These are phyloP conservation scores for Microcyclosporella mali DNA, from an alignment of 2,329 filamentous ascomycete genomes.

Conservation along the genomic window DNA sequence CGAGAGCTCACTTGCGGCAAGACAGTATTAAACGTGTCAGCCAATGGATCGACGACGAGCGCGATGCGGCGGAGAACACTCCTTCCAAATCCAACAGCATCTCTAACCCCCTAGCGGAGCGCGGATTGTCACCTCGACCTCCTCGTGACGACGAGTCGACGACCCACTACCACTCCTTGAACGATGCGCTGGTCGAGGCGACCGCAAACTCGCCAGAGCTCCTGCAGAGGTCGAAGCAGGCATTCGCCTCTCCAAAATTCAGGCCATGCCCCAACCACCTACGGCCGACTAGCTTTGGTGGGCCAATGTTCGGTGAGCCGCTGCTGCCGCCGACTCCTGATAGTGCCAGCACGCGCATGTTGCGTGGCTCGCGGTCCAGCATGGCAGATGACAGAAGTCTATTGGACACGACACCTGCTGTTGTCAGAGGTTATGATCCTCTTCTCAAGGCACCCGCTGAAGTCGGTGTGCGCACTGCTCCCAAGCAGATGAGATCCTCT, in stretches of 20 bases:
- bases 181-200: constrained; percentile 16
- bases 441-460: constrained; percentile 8
- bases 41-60: constrained; percentile 31
- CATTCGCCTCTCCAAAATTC: constrained; percentile 3
- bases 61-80: constrained; percentile 21
- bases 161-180: constrained; percentile 18
- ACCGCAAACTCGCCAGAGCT: constrained; percentile 2
- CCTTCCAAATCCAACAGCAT: constrained; percentile 27
- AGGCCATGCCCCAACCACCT: constrained; percentile 8
- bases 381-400: constrained; percentile 21
- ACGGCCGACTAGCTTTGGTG: constrained; percentile 15
- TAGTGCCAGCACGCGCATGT: constrained; percentile 29
- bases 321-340: constrained; percentile 31
- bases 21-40: constrained; percentile 34
- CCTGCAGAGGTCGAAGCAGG: background rate
- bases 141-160: constrained; percentile 7
- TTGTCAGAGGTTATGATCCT: constrained; percentile 17
- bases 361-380: constrained; percentile 28
- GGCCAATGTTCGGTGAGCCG: constrained; percentile 22
- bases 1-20: constrained; percentile 19
- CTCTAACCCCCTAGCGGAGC: constrained; percentile 16
- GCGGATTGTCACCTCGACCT: constrained; percentile 8
- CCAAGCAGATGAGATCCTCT: constrained; percentile 27
- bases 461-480: constrained; percentile 20
- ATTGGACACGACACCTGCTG: constrained; percentile 20